Base-by-base conservation (phyloP, 257 asterid genomes). In the Nyctanthes arbortristis region DNA sequence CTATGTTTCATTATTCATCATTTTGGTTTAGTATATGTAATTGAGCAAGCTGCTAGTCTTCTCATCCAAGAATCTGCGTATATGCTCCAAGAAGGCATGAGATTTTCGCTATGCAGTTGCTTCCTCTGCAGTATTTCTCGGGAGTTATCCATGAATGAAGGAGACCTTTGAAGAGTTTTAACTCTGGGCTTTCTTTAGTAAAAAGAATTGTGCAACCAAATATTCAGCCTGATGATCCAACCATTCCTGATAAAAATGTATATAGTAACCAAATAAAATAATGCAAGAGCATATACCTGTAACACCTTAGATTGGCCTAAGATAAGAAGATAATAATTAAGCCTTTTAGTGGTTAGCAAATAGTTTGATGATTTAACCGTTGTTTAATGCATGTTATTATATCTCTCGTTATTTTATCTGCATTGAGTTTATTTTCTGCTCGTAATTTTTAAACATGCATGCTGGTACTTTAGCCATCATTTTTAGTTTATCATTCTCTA, bases 391-490 rank as follows among this genome's bases (percentile, higher is more conserved):
- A 52, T 3, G 31, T 52, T 24, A 37, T 35, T 7, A 7, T 57
- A 5, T 58, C n/a, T 7, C 14, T 34, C 9, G 10, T 34, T 22
- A 70, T 67, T 76, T 30, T 12, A 31, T 11, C 56, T 22, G 57
- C 56, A n/a, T 47, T 5, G 64, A 13, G 28, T 66, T 62, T 59
- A n/a, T n/a, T n/a, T n/a, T n/a, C n/a, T 54, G 12, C 27, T 52
- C 49, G 27, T 55, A 24, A 3, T 14, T 56, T 22, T 61, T 39
- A 6, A 27, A 60, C 61, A 59, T 16, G 25, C 55, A 5, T 5
- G 55, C 55, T 14, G 61, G 56, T 31, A n/a, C n/a, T n/a, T n/a
- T 24, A 39, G 2, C 24, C 22, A 45, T 52, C 11, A 9, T 63
- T 22, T 69, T 57, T 33, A 69, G 34, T 28, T 32, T 14, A 40